Evolutionary conservation across 1,284 basidiomycete species (phyloP), one percentile per base, ranked within the genome.

Genomic region (Vanrija humicola): DNA sequence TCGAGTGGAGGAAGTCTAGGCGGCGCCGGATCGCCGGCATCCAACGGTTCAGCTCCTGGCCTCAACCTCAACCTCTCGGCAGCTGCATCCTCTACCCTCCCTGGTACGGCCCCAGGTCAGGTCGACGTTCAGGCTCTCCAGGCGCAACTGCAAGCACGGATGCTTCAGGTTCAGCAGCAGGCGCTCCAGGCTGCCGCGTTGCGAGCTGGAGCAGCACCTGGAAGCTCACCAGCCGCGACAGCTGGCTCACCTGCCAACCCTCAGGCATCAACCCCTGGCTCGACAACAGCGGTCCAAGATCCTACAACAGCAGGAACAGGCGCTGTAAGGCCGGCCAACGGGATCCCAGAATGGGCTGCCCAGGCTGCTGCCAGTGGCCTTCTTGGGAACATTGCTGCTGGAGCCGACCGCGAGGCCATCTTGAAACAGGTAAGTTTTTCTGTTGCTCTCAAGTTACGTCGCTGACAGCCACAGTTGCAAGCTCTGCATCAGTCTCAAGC

Each of bases 381-480:
- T 52, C 40, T 69, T 15, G 45, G 55, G 21, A 55, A 56, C 38
- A 45, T 66, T 21, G 54, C 50, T n/a, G 18, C 50, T 26, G 66
- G 64, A 2, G 55, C 58, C 3, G 68, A 62, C 42, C 66, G 65
- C n/a, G 70, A 74, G 25, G 67, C 67, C 14, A 69, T 74, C 40
- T 64, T 74, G 63, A 70, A 69, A 55, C 72, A 74, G 64, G 69
- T 70, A 28, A 55, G 69, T 64, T 7, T 7, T 15, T 15, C 19
- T 39, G 25, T 16, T 38, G 28, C 5, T 42, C n/a, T 8, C 16
- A 18, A n/a, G 40, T 1, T 3, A 8, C n/a, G 18, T 9, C 18
- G 15, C 50, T 49, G 38, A 51, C 23, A 6, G 5, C 18, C 9
- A 2, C 51, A 71, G 69, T 52, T 73, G 15, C 68, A 70, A 46